phyloP scores from a whole-genome alignment of 257 asterid genomes.

The Capsicum rhomboideum region DNA sequence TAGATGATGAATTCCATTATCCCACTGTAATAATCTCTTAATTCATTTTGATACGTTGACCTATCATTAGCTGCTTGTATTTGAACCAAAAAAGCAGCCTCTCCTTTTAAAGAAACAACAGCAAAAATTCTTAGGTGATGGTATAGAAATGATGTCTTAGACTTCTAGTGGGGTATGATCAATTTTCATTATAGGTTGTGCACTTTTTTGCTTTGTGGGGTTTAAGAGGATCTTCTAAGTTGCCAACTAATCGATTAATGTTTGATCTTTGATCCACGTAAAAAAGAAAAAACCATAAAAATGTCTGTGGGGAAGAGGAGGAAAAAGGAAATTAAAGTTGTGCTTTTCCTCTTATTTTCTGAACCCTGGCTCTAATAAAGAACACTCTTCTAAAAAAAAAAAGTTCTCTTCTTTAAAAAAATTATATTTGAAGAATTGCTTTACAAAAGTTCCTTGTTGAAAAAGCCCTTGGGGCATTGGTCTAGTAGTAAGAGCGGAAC shows the following conservation, averaged over 20 bases:
- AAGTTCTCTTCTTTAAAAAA: background rate
- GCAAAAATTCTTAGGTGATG: background rate
- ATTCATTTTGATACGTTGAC: constrained; percentile 2
- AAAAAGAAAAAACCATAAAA: background rate
- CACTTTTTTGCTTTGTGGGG: background rate
- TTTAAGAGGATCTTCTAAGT: background rate
- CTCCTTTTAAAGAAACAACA: background rate
- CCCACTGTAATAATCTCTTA: background rate
- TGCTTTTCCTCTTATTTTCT: background rate
- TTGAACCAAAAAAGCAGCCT: background rate
- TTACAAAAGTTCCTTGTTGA: background rate
- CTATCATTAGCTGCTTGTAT: constrained; percentile 1
- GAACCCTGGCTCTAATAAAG: background rate
- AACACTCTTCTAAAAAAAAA: background rate
- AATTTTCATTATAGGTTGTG: background rate
- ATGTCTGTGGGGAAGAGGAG: background rate
- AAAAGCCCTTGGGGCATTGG: background rate
- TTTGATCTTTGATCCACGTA: background rate
- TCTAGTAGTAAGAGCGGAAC: background rate
- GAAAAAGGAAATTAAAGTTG: background rate
- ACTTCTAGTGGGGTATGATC: background rate
- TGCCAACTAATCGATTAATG: background rate
- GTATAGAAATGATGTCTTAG: background rate
- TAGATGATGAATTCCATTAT: background rate
- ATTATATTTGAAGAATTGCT: background rate